Evolutionary conservation across 2,329 filamentous ascomycete genomes (phyloP).

Genomic region (Tympanopsis confertula): DNA sequence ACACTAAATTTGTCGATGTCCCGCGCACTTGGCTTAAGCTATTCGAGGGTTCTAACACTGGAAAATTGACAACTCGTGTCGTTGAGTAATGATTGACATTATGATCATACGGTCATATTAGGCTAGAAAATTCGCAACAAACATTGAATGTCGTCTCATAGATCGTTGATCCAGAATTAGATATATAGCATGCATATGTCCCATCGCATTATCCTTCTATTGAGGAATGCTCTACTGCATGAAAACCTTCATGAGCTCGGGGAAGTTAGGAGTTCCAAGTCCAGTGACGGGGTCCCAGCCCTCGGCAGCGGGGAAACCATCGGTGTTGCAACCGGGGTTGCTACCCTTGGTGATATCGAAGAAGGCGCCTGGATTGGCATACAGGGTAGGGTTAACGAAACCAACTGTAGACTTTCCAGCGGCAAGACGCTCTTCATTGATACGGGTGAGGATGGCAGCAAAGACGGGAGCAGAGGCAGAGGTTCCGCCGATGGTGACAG

Average conservation of each 20-base stretch:
- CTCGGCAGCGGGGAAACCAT: background rate
- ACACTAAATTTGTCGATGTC: conserved; percentile 31
- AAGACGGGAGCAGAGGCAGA: conserved; percentile 28
- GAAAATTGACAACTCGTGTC: conserved; percentile 33
- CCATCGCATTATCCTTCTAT: too few relatives aligned
- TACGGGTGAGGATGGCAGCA: conserved; percentile 25
- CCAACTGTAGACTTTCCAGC: conserved; percentile 25
- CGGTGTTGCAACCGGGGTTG: background rate
- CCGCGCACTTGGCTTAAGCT: conserved; percentile 34
- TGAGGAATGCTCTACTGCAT: too few relatives aligned
- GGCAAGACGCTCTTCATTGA: conserved; percentile 26
- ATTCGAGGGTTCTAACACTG: conserved; percentile 31
- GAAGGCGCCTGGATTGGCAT: conserved; percentile 18
- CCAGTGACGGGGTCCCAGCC: conserved; percentile 1
- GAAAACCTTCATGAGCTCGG: background rate
- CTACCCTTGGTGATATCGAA: background rate
- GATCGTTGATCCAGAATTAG: too few relatives aligned
- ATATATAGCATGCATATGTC: too few relatives aligned
- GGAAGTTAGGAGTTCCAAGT: background rate
- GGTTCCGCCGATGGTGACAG: conserved; percentile 25
- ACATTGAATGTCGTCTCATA: too few relatives aligned
- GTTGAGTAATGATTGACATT: too few relatives aligned
- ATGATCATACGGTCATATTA: too few relatives aligned
- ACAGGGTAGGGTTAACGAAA: conserved; percentile 29
- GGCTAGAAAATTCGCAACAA: too few relatives aligned